These are phyloP conservation scores for Flaveria floridana DNA, from an alignment of 140 eudicot species.

Conservation along the genomic window DNA sequence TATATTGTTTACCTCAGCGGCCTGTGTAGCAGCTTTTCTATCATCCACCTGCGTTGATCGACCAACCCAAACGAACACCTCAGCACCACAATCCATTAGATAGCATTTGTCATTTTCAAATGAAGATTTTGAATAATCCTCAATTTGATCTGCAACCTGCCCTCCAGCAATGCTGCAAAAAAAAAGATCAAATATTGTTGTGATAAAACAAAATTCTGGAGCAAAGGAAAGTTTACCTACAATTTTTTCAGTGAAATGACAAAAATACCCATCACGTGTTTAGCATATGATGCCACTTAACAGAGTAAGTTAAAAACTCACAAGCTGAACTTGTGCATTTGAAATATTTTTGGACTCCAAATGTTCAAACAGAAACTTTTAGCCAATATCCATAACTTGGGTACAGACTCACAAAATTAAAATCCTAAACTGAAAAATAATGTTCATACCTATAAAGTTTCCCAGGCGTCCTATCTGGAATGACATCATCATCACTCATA, in stretches of 20 bases:
- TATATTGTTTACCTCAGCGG: slow-evolving; percentile 43
- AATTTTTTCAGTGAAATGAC: neutral
- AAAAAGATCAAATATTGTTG: slow-evolving; percentile 12
- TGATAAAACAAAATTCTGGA: neutral
- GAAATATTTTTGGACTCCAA: neutral
- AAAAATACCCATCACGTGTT: neutral
- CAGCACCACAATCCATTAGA: slow-evolving; percentile 86
- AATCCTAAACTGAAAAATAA: neutral
- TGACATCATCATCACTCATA: slow-evolving; percentile 70
- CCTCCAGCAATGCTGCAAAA: slow-evolving; percentile 74
- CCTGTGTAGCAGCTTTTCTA: slow-evolving; percentile 79
- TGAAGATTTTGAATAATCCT: slow-evolving; percentile 69
- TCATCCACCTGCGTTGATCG: slow-evolving; percentile 86
- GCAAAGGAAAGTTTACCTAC: slow-evolving; percentile 3
- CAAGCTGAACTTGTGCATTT: neutral
- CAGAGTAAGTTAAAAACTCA: neutral
- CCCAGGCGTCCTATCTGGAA: slow-evolving; percentile 73
- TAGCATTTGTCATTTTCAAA: slow-evolving; percentile 84
- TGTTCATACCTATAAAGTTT: slow-evolving; percentile 63
- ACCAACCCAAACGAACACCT: slow-evolving; percentile 94
- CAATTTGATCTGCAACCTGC: slow-evolving; percentile 57
- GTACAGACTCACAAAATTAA: neutral
- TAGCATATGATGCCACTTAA: neutral
- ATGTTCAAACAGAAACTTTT: neutral
- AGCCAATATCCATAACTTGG: neutral